phyloP scores from a whole-genome alignment of 2,329 filamentous ascomycete species.

The Aspergillus puulaauensis region DNA sequence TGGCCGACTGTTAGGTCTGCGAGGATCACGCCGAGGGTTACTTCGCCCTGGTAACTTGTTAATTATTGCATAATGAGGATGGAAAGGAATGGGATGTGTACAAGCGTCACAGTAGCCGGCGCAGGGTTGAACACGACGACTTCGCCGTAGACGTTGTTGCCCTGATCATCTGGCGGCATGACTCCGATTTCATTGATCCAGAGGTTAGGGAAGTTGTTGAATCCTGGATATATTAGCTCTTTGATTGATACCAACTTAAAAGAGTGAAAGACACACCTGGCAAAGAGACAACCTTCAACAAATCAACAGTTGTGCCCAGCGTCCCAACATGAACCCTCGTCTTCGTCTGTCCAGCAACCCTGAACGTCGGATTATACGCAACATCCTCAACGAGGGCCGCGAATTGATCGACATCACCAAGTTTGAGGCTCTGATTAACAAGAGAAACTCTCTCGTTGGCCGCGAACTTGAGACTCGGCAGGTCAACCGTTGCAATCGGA shows the following conservation, averaged over 20 bases:
- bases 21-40: conserved; percentile 4
- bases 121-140: conserved; percentile 4
- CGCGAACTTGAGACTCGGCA: neutral
- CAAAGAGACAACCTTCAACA: conserved; percentile 3
- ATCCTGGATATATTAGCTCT: neutral
- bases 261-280: neutral
- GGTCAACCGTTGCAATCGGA: conserved; percentile 2
- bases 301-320: neutral
- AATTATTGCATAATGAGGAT: neutral
- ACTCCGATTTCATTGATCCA: conserved; percentile 2
- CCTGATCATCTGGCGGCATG: neutral
- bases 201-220: conserved; percentile 6
- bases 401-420: conserved; percentile 2
- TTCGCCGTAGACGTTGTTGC: conserved; percentile 5
- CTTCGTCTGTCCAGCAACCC: neutral
- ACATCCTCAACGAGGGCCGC: conserved; percentile 3
- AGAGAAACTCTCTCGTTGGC: neutral
- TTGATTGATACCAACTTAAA: no score
- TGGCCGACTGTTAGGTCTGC: conserved; percentile 1
- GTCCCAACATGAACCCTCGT: neutral
- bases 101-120: conserved; percentile 1
- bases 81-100: neutral
- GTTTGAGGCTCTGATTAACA: conserved; percentile 1
- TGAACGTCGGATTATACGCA: conserved; percentile 4
- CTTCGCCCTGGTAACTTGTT: neutral